Evolutionary conservation across 176 grass and related monocot species (phyloP), one percentile per base, ranked within the genome.

Genomic region (Tillandsia leiboldiana): DNA sequence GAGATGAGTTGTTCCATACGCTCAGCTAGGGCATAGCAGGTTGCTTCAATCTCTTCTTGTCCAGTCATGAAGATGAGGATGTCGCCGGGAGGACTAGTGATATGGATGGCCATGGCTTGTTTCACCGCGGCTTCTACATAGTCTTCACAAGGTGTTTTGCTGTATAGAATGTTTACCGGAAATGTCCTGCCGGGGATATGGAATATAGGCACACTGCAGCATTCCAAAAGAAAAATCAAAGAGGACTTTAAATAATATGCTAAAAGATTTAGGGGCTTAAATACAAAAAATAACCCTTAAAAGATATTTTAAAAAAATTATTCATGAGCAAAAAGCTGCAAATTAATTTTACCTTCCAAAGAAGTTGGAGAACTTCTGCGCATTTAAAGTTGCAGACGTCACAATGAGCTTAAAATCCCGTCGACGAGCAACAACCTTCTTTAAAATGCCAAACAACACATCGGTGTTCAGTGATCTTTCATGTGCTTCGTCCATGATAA

Each of bases 401-500:
- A 93, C 90, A 29, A 93, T 89, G 24, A 93, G 68, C 72, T 89
- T 88, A 77, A 93, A 88, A 71, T 93, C 90, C 0, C 83, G 71
- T 79, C 90, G 72, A 4, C 86, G 80, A 67, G 86, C 83, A 81
- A 89, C 86, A 63, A 93, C 85, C 78, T 93, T 88, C 67, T 93
- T 93, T 66, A 93, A 77, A 86, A 89, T 88, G 63, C 90, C 90
- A 77, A 93, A 93, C 51, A 93, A 83, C 66, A 93, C 90, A 86
- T 93, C 90, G 50, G 90, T 93, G 67, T 81, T 85, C 28, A 93
- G 83, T 11, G 90, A 88, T 73, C 94, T 90, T 73, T 97, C 94
- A 79, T 97, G 94, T 70, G 94, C 94, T 83, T 97, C 89, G 81
- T 97, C 93, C 93, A 97, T 97, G 66, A 97, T 91, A 26, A 97